Evolutionary conservation across 1,284 basidiomycete genomes (phyloP).

Genomic region (Ceratobasidium sp.): DNA sequence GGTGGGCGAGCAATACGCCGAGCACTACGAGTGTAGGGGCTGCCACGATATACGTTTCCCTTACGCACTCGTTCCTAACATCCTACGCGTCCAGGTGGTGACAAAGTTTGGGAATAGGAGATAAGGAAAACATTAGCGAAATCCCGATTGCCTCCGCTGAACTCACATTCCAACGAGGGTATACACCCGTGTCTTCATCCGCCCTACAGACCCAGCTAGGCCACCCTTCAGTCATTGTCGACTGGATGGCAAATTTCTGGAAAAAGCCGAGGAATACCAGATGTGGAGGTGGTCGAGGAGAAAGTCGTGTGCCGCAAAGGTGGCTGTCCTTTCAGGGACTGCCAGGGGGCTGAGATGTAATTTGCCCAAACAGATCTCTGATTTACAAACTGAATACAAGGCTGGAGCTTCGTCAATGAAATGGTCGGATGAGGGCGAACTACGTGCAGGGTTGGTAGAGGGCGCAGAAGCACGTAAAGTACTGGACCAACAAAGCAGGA

Average conservation of each 20-base stretch:
- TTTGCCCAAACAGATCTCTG: background rate
- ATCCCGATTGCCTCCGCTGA: background rate
- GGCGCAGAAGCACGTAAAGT: too few relatives aligned
- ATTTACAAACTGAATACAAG: background rate
- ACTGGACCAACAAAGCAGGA: too few relatives aligned
- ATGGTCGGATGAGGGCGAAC: too few relatives aligned
- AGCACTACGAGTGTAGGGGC: slow-evolving; percentile 1
- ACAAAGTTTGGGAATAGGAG: background rate
- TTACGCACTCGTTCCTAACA: slow-evolving; percentile 27
- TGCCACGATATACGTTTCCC: slow-evolving; percentile 18
- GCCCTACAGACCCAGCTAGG: slow-evolving; percentile 16
- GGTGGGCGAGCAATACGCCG: background rate
- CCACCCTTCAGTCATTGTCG: slow-evolving; percentile 21
- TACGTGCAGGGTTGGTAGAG: background rate
- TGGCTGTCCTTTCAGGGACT: slow-evolving; percentile 8
- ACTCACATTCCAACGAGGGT: slow-evolving; percentile 38
- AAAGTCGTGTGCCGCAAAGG: slow-evolving; percentile 19
- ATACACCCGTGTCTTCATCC: slow-evolving; percentile 6
- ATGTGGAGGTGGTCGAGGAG: slow-evolving; percentile 15
- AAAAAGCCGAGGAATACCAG: background rate
- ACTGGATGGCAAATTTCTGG: background rate
- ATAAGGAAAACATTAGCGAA: background rate
- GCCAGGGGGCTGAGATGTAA: slow-evolving; percentile 15
- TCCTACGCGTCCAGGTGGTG: background rate
- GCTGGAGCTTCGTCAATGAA: background rate